A percentile compares a stretch with the other conserved stretches of the same genome.
Evolutionary conservation across 441 rosid species (phyloP).

Genomic region (Aleurites moluccanus): DNA sequence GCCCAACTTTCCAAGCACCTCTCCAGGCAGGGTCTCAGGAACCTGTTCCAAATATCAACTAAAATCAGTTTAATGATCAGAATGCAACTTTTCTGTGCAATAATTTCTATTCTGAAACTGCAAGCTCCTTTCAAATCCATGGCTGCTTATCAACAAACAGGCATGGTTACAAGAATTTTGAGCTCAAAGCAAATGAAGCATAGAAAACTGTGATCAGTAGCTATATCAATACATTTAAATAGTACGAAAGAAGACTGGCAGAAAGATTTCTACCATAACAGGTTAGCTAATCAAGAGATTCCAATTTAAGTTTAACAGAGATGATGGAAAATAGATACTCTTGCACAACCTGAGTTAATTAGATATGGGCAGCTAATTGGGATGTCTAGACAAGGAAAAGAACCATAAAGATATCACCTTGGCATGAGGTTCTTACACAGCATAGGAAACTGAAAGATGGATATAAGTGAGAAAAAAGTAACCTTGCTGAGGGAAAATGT

Average conservation of each 20-base stretch:
- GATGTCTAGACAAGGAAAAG: background rate
- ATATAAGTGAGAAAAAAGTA: background rate
- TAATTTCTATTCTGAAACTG: background rate
- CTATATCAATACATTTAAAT: background rate
- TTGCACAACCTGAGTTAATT: background rate
- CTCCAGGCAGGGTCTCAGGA: conserved; percentile 81
- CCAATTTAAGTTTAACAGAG: background rate
- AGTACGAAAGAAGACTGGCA: background rate
- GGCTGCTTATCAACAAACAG: background rate
- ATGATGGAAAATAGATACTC: background rate
- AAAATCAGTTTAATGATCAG: conserved; percentile 8
- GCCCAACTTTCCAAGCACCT: conserved; percentile 76
- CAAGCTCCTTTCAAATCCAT: background rate
- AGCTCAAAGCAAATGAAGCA: background rate
- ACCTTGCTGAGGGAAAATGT: no score
- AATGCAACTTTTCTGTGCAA: conserved; percentile 5
- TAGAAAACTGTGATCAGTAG: background rate
- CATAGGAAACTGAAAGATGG: background rate
- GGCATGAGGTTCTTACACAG: background rate
- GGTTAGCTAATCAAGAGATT: conserved; percentile 9
- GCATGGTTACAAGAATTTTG: background rate
- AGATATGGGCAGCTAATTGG: background rate
- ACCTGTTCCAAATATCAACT: conserved; percentile 43
- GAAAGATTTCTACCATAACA: background rate
- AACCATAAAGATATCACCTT: background rate